Evolutionary conservation across 2,329 filamentous ascomycete species (phyloP), one percentile per base, ranked within the genome.

Genomic region (Colletotrichum viniferum): DNA sequence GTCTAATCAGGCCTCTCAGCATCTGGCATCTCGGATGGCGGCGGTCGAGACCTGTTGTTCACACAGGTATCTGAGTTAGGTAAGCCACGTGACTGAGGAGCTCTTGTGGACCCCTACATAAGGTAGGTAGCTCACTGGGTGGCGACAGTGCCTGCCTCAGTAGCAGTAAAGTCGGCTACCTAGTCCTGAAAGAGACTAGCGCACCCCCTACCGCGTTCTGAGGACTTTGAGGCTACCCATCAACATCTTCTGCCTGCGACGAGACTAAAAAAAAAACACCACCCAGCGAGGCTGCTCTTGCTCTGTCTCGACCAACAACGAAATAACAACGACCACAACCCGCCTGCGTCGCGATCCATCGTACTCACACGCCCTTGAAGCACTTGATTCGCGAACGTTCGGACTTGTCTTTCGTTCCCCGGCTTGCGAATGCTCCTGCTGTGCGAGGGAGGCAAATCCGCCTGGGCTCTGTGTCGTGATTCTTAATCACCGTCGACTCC

Each of bases 401-500:
- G 18, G 18, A 62, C 30, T 62, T 34, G 16, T 36, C 21, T 30
- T 34, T 34, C 16, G 18, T 38, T 30, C 43, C 38, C 38, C 30
- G 8, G 18, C 21, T 34, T 28, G 64, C 70, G 70, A 69, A 74
- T 74, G 71, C 71, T 55, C 48, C 67, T 43, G 58, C 71, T 43
- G 67, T 62, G 67, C 67, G 64, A 36, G 63, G 63, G 60, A 74
- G 71, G 71, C 71, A 74, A 74, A 74, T 34, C 21, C 43, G 67
- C 60, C 71, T 64, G 71, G 67, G 71, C 67, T 71, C 71, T 74
- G 71, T 67, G 58, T 74, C 71, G 71, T 74, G 71, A 43, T 74
- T 74, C 48, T 56, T 74, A 74, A 74, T 74, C 56, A 74, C 36
- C 58, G 55, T 60, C 43, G 71, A 63, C 34, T 64, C 52, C 67